Percentiles rank a stretch among this genome's conserved stretches.
These are phyloP conservation scores for Digitaria exilis DNA, from an alignment of 202 grass and related monocot species.

Conservation along the genomic window DNA sequence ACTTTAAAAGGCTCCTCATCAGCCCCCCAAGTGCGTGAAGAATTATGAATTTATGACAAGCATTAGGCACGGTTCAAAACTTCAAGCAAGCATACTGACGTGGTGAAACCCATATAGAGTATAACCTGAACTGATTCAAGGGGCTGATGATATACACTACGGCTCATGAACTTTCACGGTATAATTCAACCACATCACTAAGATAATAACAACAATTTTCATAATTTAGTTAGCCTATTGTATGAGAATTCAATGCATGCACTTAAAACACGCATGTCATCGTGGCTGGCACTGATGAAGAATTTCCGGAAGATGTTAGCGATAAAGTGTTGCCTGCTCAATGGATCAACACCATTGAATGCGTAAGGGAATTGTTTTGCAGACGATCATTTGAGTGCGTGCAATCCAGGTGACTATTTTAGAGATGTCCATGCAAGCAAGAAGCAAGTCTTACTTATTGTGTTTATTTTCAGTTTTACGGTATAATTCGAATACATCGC, in stretches of 20 bases:
- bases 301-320: background rate
- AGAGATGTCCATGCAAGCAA: no score
- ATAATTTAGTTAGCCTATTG: background rate
- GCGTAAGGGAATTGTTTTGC: background rate
- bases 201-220: background rate
- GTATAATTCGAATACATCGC: no score
- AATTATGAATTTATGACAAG: constrained; percentile 15
- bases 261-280: background rate
- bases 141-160: background rate
- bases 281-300: background rate
- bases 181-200: background rate
- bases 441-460: no score
- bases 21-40: background rate
- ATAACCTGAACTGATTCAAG: background rate
- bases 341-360: background rate
- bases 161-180: no score
- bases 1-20: background rate
- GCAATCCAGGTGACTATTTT: background rate
- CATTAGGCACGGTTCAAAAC: background rate
- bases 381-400: background rate
- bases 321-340: background rate
- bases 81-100: background rate
- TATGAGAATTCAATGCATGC: background rate
- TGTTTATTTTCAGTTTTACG: no score
- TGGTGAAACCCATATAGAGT: background rate